Base-by-base conservation (phyloP, 2,329 filamentous ascomycete genomes). In the Cercospora canescens region DNA sequence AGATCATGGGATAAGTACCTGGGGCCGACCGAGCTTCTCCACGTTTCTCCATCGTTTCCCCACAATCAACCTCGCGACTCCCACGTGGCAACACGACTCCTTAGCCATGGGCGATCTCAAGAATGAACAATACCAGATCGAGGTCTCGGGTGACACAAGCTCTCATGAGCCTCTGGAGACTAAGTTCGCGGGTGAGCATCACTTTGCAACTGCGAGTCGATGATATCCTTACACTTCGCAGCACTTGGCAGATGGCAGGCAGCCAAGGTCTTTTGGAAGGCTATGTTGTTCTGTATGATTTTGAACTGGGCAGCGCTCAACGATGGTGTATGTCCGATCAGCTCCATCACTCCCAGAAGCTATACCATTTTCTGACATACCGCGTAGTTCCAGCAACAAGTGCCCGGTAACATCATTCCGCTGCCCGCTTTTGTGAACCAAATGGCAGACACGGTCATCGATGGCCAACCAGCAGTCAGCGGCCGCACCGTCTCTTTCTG, bases 271-370 rank as follows among this genome's bases (percentile, higher is more conserved):
- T 69, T 69, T 34, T 69, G 67, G 67, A 69, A 69, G 59, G 67
- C 62, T 26, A 65, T 69, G 61, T 58, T 69, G 1, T 69, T 69
- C 54, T 69, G 67, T 30, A 62, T 69, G 63, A 64, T 69, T 11
- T 58, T 69, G 11, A 69, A 69, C 21, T 69, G 67, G 67, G 67
- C 67, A n/a, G 67, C 67, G 12, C 57, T 69, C 26, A 69, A 69
- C n/a, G 67, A 69, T 30, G 67, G 67, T 21, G 56, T 58, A 11
- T 26, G 48, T 54, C 4, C 8, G 12, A 3, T 30, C 8, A 4
- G 14, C 1, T 16, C 12, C 52, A 32, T 32, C 26, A 54, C 1
- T 52, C 9, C 4, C 12, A n/a, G 26, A 56, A 4, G 11, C 11
- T 26, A 14, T 26, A 3, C 34, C 37, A 35, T n/a, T n/a, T 6